Evolutionary conservation across 257 asterid genomes (phyloP).

Genomic region (Anisodus tanguticus): DNA sequence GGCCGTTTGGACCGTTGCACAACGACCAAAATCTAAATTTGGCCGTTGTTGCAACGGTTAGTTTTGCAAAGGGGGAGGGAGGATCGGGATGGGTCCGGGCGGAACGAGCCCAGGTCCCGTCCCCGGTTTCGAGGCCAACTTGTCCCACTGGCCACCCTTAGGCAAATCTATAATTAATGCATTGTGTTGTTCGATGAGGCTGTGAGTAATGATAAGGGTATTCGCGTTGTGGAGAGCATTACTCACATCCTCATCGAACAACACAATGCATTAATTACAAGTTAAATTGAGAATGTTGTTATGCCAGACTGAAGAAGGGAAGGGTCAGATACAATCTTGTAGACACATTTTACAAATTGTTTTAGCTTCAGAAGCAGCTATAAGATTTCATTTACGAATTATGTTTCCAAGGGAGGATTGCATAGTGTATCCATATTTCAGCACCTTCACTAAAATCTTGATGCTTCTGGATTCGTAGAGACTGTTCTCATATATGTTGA

Average conservation of each 20-base stretch:
- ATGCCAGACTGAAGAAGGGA: not conserved
- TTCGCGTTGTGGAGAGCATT: not conserved
- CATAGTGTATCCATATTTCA: not conserved
- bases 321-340: not conserved
- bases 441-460: not conserved
- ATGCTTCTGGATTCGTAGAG: not conserved
- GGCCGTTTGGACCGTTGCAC: no score
- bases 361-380: not conserved
- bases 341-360: not conserved
- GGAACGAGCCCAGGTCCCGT: no score
- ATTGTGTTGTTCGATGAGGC: not conserved
- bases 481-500: not conserved
- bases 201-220: not conserved
- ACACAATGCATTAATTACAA: not conserved
- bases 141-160: no score
- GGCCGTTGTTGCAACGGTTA: no score
- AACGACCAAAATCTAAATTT: no score
- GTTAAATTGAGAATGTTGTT: not conserved
- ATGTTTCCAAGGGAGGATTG: not conserved
- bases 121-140: no score
- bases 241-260: not conserved
- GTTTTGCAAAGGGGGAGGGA: no score
- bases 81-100: no score
- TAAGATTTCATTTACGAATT: not conserved
- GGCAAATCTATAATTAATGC: not conserved